Evolutionary conservation across 768 basidiomycete genomes (phyloP), one percentile per base, ranked within the genome.

Genomic region (Amanita exitialis): DNA sequence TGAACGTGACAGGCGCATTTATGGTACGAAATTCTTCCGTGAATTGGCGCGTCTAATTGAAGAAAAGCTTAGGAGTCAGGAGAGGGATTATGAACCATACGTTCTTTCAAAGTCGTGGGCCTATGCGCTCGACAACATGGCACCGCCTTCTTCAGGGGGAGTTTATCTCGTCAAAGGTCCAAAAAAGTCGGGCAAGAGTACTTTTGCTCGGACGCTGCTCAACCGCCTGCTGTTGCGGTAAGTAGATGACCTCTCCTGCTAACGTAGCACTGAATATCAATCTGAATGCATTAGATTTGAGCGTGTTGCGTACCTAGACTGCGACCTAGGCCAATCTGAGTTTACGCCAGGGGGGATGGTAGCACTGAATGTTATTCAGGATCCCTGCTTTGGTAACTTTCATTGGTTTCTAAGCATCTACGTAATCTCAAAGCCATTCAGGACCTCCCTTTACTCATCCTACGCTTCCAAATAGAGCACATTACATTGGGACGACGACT

Each of bases 281-380:
- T n/a, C 45, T 44, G 21, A 20, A 13, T 23, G 34, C 2, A 6
- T 10, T 53, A 90, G 86, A 25, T 90, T 89, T 67, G 71, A 73
- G 20, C 74, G 74, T n/a, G 90, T 97, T 2, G 94, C 92, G 0
- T 96, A 79, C 62, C 75, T 99, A 6, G 95, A 98, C 62, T 90
- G 88, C 53, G 95, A 99, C 66, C 58, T 90, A 3, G 95, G 95
- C 15, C 95, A 99, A 66, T 86, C 91, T 3, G 94, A 97, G 64
- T 95, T 97, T 61, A 85, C 86, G 0, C 84, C 90, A 0, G 83
- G 82, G 0, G 95, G 93, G 0, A 76, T 90, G 67, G 86, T 96
- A 10, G 78, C 90, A 0, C 66, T 99, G 25, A 85, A 82, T 62
- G 56, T 95, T 1, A 57, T 96, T 13, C 78, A 83, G 7, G 61